Base-by-base conservation (phyloP, 164 flowering plant species). In the Cinnamomum chago region DNA sequence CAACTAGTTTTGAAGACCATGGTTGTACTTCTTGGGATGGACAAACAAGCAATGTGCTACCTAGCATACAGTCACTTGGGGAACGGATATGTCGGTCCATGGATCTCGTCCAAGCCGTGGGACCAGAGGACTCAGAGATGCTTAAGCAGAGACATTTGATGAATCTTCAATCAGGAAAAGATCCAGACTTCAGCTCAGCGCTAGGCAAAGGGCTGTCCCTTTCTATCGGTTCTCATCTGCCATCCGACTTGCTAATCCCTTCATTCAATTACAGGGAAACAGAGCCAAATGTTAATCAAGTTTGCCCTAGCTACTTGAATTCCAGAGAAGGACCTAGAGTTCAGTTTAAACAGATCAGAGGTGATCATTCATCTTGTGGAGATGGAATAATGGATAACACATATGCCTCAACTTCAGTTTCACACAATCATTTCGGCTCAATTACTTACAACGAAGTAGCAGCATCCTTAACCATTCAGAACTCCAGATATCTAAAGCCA, bases 201-300 rank as follows among this genome's bases (percentile, higher is more conserved):
- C 75, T 87, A 76, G 83, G 86, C 30, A 90, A 88, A 72, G 89
- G 93, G 27, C 78, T 92, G 50, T 90, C 97, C 33, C 89, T 90
- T 50, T 86, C 86, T 70, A 88, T 92, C 11, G 79, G 93, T 50
- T 84, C 93, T 6, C 85, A 88, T 73, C 81, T 87, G 50, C 90
- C 87, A 35, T 79, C 88, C 1, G 86, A 78, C n/a, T 40, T 80
- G 64, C 81, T 85, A 25, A 79, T 81, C 67, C 82, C 85, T 28
- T 50, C 84, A 10, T 79, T 72, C 10, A 83, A 78, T 18, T 77
- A 77, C 77, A 77, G 79, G 66, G 83, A 87, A 70, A 79, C 87
- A 58, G 64, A 83, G 70, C 70, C 78, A n/a, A 79, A 77, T 62
- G 71, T 79, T 20, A 78, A 82, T 68, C 72, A 81, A 62, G 60